Base-by-base conservation (phyloP, 1,139 yeast species). In the Kodamaea ohmeri region DNA sequence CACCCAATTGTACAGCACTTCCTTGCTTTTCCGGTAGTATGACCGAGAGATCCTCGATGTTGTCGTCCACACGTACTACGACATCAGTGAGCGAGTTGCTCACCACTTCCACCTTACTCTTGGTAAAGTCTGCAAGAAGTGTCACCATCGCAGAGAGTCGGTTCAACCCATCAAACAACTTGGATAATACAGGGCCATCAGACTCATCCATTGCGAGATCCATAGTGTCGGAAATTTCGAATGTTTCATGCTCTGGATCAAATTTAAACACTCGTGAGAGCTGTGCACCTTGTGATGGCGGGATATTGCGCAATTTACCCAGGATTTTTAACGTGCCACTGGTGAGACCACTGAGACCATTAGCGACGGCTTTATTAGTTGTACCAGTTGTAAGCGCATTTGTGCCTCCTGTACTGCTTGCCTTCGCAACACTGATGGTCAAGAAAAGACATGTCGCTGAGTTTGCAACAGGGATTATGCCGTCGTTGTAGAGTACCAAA, bases 361-460 rank as follows among this genome's bases (percentile, higher is more conserved):
- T n/a, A n/a, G n/a, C n/a, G n/a, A n/a, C n/a, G n/a, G n/a, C n/a
- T n/a, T n/a, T n/a, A n/a, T n/a, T n/a, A n/a, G n/a, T n/a, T n/a
- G n/a, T n/a, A n/a, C n/a, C n/a, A n/a, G n/a, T n/a, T n/a, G n/a
- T n/a, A n/a, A n/a, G n/a, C n/a, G n/a, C n/a, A n/a, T n/a, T n/a
- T n/a, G n/a, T n/a, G 22, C 22, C 22, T 7, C 6, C 6, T 6
- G 8, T 20, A 20, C 9, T 20, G 28, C 20, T 14, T 7, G 12
- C 19, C 8, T n/a, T 29, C 3, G 25, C 37, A 31, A 69, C 47
- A 36, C 56, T 53, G 6, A 67, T 60, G 37, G 57, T 55, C 20
- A 71, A 49, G 28, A 70, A 58, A n/a, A 71, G 50, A 34, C 64
- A 51, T 6, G 67, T 60, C 3, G 71, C 54, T 3, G 73, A 64